Conservation (phyloP, 129 eudicot genomes). For the Cynara cardunculus region DNA sequence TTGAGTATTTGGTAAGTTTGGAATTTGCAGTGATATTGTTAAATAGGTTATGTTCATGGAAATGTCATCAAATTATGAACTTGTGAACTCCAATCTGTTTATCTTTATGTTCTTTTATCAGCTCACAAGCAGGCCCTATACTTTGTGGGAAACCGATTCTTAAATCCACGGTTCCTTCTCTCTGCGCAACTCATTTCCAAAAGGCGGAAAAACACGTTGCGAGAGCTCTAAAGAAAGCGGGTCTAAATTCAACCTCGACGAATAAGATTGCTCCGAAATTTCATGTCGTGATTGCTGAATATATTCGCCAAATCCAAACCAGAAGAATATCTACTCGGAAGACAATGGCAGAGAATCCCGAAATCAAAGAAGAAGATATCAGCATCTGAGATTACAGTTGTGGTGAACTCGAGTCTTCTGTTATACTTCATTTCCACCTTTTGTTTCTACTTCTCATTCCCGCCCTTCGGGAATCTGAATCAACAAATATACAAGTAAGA, state of each 20-base stretch:
- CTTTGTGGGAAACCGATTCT: conserved; percentile 70
- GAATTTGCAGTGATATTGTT: background rate
- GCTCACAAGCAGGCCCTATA: conserved; percentile 76
- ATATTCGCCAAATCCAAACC: conserved; percentile 55
- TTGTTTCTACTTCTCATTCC: background rate
- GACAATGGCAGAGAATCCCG: conserved; percentile 35
- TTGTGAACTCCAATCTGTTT: background rate
- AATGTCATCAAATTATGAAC: background rate
- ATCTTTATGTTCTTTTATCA: conserved; percentile 17
- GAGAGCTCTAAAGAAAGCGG: conserved; percentile 71
- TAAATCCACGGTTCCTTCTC: conserved; percentile 62
- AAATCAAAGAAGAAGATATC: conserved; percentile 45
- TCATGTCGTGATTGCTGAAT: conserved; percentile 64
- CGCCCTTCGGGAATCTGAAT: background rate
- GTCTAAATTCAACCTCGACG: conserved; percentile 49
- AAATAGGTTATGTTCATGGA: background rate
- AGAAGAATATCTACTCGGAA: conserved; percentile 55
- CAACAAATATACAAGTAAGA: conserved; percentile 2
- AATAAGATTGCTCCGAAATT: conserved; percentile 73
- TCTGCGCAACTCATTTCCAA: conserved; percentile 58
- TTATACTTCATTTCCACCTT: background rate
- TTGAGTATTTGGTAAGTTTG: background rate
- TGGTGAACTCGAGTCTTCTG: background rate
- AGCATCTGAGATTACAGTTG: conserved; percentile 26
- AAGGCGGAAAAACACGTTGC: conserved; percentile 69